Evolutionary conservation across 2,329 filamentous ascomycete genomes (phyloP), one percentile per base, ranked within the genome.

Genomic region (Microthyrium microscopicum): DNA sequence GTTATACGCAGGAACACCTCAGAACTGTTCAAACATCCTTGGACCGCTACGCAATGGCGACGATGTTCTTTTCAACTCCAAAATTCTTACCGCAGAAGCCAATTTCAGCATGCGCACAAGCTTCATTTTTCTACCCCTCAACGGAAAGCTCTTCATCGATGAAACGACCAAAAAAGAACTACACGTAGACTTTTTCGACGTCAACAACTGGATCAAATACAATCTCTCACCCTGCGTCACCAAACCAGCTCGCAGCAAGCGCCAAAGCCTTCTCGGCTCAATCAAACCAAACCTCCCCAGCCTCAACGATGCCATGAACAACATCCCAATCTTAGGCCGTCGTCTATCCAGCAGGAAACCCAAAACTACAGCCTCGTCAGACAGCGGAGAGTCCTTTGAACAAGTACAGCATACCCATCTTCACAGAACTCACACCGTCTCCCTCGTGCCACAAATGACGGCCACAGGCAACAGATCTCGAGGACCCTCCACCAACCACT

Each of bases 31-130:
- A 50, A 94, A 93, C 50, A 89, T 93, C 33, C 66, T 94, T 4
- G 87, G 87, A 0, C 85, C 85, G 1, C 54, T 95, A 9, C 74
- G 85, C 22, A 87, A 92, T 45, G 85, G 85, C n/a, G 85, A 95
- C 48, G 80, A 85, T 13, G 84, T 94, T 1, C 65, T 93, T 1
- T 64, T 94, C 38, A 92, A 85, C 46, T 84, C 84, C 40, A 81
- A 82, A 42, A 77, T 94, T 1, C 65, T 95, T 12, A 93, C 84
- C 1, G 84, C 87, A 0, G 81, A 89, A 48, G 85, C 93, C 44
- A 92, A 92, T 55, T 93, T 95, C 47, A 84, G 79, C 0, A 73
- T 95, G 31, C 70, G 87, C 5, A 92, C 84, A 0, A 85, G 75
- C 26, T 94, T 81, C 47, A 73, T 76, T 8, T 72, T 94, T 6